Conservation (phyloP, 2,329 filamentous ascomycete species). For the Septoria linicola region DNA sequence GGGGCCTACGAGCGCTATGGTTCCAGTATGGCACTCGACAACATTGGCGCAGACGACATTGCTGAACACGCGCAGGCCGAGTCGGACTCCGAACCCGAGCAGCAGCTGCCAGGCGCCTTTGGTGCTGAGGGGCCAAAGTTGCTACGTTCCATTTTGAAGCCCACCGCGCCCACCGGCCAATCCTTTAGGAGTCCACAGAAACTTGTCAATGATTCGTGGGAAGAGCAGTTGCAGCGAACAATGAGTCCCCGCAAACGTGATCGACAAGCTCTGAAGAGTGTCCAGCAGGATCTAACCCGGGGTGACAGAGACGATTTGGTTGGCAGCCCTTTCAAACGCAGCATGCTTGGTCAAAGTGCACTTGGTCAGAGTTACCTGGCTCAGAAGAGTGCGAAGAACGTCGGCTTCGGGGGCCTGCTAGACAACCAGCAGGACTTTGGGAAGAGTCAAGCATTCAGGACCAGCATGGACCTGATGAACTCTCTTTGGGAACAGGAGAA, state of each 20-base stretch:
- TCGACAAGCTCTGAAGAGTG: slow-evolving; percentile 68
- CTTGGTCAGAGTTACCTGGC: slow-evolving; percentile 41
- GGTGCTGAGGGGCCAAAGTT: slow-evolving; percentile 66
- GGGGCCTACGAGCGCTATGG: slow-evolving; percentile 32
- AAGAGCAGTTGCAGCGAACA: slow-evolving; percentile 87
- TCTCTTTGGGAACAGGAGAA: slow-evolving; percentile 78
- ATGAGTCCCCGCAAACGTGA: slow-evolving; percentile 93
- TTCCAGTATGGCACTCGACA: slow-evolving; percentile 36
- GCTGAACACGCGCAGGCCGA: slow-evolving; percentile 59
- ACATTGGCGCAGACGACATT: slow-evolving; percentile 42
- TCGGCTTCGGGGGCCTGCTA: slow-evolving; percentile 25
- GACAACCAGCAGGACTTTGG: slow-evolving; percentile 22
- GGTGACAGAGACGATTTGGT: slow-evolving; percentile 36
- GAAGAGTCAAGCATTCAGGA: slow-evolving; percentile 66
- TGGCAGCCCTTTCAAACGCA: slow-evolving; percentile 60
- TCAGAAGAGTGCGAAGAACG: slow-evolving; percentile 37
- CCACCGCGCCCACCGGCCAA: slow-evolving; percentile 35
- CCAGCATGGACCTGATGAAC: slow-evolving; percentile 94
- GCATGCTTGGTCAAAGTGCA: slow-evolving; percentile 34
- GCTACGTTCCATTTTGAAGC: slow-evolving; percentile 53
- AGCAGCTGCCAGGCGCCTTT: slow-evolving; percentile 77
- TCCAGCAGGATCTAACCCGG: slow-evolving; percentile 57
- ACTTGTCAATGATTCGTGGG: slow-evolving; percentile 75
- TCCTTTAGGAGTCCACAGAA: slow-evolving; percentile 55
- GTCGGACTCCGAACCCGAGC: slow-evolving; percentile 59